Evolutionary conservation across 2,329 filamentous ascomycete species (phyloP).

Genomic region (Trichoderma citrinoviride): DNA sequence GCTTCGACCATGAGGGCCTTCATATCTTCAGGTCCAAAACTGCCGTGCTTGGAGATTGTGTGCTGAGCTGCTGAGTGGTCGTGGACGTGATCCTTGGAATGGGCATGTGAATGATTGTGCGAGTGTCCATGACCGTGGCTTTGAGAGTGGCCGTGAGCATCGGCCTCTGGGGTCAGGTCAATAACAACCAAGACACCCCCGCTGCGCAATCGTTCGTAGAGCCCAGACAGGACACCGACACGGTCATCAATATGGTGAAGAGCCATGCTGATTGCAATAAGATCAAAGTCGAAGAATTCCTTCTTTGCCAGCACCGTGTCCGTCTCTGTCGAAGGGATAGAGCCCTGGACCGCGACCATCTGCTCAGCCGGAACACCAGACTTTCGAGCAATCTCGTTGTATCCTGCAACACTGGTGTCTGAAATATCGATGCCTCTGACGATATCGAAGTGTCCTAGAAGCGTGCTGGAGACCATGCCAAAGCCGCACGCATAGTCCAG

Average conservation of each 20-base stretch:
- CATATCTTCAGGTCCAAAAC: conserved; percentile 9
- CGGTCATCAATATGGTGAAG: conserved; percentile 10
- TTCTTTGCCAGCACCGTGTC: not conserved
- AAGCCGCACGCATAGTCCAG: conserved; percentile 7
- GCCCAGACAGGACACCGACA: not conserved
- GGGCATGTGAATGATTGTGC: not conserved
- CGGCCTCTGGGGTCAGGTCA: conserved; percentile 3
- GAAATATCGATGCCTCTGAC: conserved; percentile 7
- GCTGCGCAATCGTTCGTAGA: not conserved
- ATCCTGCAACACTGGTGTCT: not conserved
- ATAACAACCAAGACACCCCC: conserved; percentile 7
- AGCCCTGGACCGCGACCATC: conserved; percentile 2
- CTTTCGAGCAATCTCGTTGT: conserved; percentile 12
- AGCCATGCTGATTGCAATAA: not conserved
- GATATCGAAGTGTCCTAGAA: not conserved
- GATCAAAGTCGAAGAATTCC: conserved; percentile 8
- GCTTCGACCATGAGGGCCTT: not conserved
- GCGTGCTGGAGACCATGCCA: conserved; percentile 3
- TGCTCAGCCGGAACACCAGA: not conserved
- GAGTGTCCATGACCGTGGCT: not conserved
- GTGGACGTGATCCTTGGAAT: not conserved
- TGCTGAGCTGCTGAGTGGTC: not conserved
- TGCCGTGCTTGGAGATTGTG: conserved; percentile 2
- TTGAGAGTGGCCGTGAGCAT: not conserved
- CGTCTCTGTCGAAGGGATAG: not conserved